Evolutionary conservation across 2,329 filamentous ascomycete species (phyloP).

Genomic region (Nemania sp.): DNA sequence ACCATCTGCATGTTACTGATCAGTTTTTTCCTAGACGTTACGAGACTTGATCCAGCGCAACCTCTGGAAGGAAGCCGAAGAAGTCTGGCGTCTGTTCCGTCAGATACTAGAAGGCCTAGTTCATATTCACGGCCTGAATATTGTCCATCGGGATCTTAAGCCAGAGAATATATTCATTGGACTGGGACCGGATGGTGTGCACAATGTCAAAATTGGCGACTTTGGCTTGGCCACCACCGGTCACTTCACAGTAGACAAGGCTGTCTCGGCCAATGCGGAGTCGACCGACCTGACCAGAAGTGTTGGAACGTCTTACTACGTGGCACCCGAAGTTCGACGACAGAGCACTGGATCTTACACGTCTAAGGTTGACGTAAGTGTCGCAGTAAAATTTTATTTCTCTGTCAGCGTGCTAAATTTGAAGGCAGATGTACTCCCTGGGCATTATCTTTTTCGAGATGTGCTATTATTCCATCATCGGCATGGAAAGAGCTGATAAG

Average conservation of each 20-base stretch:
- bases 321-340: constrained; percentile 88
- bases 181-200: constrained; percentile 69
- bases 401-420: constrained; percentile 9
- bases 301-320: constrained; percentile 83
- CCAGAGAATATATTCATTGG: constrained; percentile 95
- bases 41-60: constrained; percentile 82
- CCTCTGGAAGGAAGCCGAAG: constrained; percentile 72
- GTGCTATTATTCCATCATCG: constrained; percentile 70
- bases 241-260: constrained; percentile 69
- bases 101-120: constrained; percentile 88
- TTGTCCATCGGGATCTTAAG: constrained; percentile 95
- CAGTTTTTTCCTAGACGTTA: constrained; percentile 62
- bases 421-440: constrained; percentile 82
- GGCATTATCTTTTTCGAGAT: constrained; percentile 99
- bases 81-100: constrained; percentile 88
- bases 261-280: constrained; percentile 48
- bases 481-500: constrained; percentile 67
- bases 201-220: constrained; percentile 94
- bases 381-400: neutral
- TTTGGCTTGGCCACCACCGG: constrained; percentile 93
- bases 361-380: constrained; percentile 83
- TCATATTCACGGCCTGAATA: constrained; percentile 87
- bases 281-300: constrained; percentile 70
- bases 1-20: neutral
- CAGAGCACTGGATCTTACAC: constrained; percentile 78